Evolutionary conservation across 1,284 basidiomycete species (phyloP).

Genomic region (Marasmius oreades): DNA sequence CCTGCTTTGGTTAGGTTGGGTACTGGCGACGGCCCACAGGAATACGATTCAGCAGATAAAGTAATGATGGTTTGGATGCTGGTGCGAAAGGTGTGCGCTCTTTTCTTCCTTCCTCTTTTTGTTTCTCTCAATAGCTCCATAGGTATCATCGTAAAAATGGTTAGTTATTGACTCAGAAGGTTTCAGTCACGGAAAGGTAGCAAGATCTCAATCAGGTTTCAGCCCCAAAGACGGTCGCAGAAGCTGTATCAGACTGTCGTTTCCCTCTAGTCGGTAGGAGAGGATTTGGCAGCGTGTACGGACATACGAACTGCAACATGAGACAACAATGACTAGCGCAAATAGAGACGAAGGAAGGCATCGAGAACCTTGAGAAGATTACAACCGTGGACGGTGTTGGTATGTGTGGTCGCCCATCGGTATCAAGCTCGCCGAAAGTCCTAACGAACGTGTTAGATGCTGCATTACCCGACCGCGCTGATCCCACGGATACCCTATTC

Average conservation of each 20-base stretch:
- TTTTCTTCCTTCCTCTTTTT: neutral
- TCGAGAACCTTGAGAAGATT: constrained; percentile 59
- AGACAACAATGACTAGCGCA: constrained; percentile 63
- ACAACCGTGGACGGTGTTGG: constrained; percentile 62
- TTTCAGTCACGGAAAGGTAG: too few relatives aligned
- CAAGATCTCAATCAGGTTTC: constrained; percentile 32
- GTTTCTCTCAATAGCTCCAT: neutral
- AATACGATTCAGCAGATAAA: constrained; percentile 68
- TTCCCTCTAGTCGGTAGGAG: constrained; percentile 57
- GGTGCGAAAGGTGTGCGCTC: constrained; percentile 52
- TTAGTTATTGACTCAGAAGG: too few relatives aligned
- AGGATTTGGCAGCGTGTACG: constrained; percentile 61
- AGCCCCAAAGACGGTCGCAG: constrained; percentile 50
- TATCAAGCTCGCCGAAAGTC: neutral
- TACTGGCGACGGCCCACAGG: constrained; percentile 56
- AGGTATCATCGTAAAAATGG: constrained; percentile 51
- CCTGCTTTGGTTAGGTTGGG: constrained; percentile 55
- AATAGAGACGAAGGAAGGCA: constrained; percentile 61
- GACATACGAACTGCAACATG: constrained; percentile 53
- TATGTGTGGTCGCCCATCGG: constrained; percentile 25
- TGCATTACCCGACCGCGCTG: constrained; percentile 64
- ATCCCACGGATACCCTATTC: constrained; percentile 58
- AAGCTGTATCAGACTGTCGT: constrained; percentile 50
- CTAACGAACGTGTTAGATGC: too few relatives aligned
- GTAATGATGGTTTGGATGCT: constrained; percentile 58